Evolutionary conservation across 805 yeast species (phyloP).

Genomic region (Saccharomycopsis javanensis): DNA sequence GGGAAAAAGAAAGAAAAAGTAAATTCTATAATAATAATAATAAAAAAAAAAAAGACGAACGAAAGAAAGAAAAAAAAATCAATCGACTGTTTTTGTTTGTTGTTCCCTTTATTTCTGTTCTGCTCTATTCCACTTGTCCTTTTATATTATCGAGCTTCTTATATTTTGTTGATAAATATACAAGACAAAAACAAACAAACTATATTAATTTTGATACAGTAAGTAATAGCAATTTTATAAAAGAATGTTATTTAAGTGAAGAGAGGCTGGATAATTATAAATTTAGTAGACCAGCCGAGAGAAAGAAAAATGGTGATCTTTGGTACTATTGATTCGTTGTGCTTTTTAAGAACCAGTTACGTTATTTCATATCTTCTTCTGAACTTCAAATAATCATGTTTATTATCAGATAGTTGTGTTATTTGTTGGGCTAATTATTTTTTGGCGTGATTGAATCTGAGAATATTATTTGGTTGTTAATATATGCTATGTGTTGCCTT

Average conservation of each 20-base stretch:
- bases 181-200: not conserved
- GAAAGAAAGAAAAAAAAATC: not conserved
- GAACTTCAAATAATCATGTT: no score
- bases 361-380: no score
- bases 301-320: not conserved
- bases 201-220: not conserved
- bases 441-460: no score
- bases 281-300: no score
- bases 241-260: no score
- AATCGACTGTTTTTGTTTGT: not conserved
- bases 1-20: not conserved
- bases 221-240: not conserved
- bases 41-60: not conserved
- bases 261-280: no score
- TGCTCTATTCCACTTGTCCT: not conserved
- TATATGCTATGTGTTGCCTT: no score
- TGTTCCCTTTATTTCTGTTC: conserved; percentile 3
- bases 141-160: not conserved
- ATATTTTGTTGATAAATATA: not conserved
- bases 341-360: no score
- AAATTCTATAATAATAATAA: not conserved
- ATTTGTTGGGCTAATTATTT: no score
- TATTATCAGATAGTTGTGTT: no score
- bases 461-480: no score
- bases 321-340: no score